These are phyloP conservation scores for Lanmaoa pseudosensibilis DNA, from an alignment of 768 basidiomycete species.

Conservation along the genomic window DNA sequence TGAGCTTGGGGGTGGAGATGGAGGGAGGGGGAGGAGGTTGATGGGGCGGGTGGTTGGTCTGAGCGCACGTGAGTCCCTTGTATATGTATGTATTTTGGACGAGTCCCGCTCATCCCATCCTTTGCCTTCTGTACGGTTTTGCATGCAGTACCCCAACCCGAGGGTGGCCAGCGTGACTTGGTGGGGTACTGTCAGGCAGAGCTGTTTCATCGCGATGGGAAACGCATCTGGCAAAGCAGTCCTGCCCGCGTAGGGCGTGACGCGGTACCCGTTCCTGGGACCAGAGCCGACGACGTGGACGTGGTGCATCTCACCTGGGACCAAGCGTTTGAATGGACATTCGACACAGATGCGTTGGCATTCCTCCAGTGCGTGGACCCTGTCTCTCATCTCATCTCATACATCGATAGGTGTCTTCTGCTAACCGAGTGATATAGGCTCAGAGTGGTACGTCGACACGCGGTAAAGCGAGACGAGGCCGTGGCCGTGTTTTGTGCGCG, in stretches of 20 bases:
- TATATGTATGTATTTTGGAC: neutral
- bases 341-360: slow-evolving; percentile 48
- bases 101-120: neutral
- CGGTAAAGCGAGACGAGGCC: slow-evolving; percentile 44
- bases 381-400: neutral
- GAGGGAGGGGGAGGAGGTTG: slow-evolving; percentile 19
- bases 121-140: neutral
- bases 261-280: slow-evolving; percentile 21
- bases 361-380: slow-evolving; percentile 46
- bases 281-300: neutral
- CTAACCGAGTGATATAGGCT: slow-evolving; percentile 7
- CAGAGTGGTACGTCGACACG: slow-evolving; percentile 31
- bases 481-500: slow-evolving; percentile 57
- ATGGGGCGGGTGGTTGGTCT: slow-evolving; percentile 42
- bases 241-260: slow-evolving; percentile 35
- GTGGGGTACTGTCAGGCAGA: slow-evolving; percentile 46
- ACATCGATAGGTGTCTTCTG: neutral
- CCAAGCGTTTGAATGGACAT: slow-evolving; percentile 51
- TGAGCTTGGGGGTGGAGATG: slow-evolving; percentile 18
- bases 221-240: slow-evolving; percentile 46
- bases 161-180: slow-evolving; percentile 37
- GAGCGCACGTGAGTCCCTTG: slow-evolving; percentile 40
- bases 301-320: slow-evolving; percentile 41
- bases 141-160: slow-evolving; percentile 45
- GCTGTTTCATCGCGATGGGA: slow-evolving; percentile 41